Evolutionary conservation across 2,329 filamentous ascomycete genomes (phyloP), one percentile per base, ranked within the genome.

Genomic region (Fusarium sp.): DNA sequence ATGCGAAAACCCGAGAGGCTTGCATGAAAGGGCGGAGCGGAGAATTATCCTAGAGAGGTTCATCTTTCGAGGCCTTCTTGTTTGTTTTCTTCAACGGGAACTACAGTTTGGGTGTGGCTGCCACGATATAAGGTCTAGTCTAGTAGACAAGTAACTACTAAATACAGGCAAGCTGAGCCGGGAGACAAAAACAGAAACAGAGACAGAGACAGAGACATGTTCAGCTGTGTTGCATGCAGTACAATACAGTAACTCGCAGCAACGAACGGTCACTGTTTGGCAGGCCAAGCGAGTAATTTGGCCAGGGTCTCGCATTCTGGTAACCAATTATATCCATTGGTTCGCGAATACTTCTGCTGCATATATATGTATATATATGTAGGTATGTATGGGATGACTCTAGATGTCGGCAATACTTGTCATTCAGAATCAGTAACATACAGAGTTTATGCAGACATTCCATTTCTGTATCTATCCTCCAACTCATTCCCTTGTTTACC

Each of bases 221-320:
- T 46, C 48, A 55, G 62, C 47, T 59, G 59, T 58, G 71, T 59
- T 55, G 34, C 37, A 41, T 41, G 34, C 32, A 40, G 40, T 53
- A 53, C 49, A 40, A 53, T 53, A 53, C 49, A 53, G 13, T 25
- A 53, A 53, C 18, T 42, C 49, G 20, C 23, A 60, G 27, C 30
- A 62, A 58, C 48, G 50, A 62, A 58, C 42, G 58, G 58, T 41
- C 50, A 66, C 72, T 74, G 72, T 69, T 71, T 73, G 72, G 70
- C 57, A 72, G 61, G 25, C 58, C 67, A 74, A 75, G 73, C 73
- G 73, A 75, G 60, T 41, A n/a, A 63, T 46, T 62, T 41, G 55
- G 46, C 58, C 47, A 56, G 71, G 71, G 46, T 68, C 34, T 46
- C 48, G 48, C 63, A 66, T 58, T 55, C 37, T 47, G 61, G 60